These are phyloP conservation scores for Colletotrichum tanaceti DNA, from an alignment of 2,329 filamentous ascomycete species.

Conservation along the genomic window DNA sequence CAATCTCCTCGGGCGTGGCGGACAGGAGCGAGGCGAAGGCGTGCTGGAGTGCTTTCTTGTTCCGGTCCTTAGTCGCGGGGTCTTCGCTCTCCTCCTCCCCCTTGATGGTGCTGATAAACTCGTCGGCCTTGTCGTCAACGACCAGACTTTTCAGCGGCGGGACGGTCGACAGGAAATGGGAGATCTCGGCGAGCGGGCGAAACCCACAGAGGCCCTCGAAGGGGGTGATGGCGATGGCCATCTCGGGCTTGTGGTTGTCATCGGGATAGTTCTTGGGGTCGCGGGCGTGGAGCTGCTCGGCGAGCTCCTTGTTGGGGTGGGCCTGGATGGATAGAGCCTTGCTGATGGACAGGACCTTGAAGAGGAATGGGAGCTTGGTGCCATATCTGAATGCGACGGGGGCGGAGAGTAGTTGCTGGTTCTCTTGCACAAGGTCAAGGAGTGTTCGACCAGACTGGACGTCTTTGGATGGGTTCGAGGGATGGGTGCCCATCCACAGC, in stretches of 20 bases:
- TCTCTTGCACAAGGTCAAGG: slow-evolving; percentile 87
- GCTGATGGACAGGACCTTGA: slow-evolving; percentile 96
- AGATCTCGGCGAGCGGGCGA: slow-evolving; percentile 85
- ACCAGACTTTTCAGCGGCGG: slow-evolving; percentile 73
- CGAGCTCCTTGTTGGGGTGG: slow-evolving; percentile 92
- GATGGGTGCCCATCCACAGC: slow-evolving; percentile 99
- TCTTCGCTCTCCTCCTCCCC: slow-evolving; percentile 55
- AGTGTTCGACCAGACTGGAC: slow-evolving; percentile 84
- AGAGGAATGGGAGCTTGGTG: slow-evolving; percentile 90
- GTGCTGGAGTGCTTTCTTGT: slow-evolving; percentile 82
- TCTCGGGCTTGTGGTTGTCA: slow-evolving; percentile 99
- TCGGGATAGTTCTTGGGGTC: slow-evolving; percentile 97
- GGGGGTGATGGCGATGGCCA: slow-evolving; percentile 96
- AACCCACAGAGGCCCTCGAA: slow-evolving; percentile 98
- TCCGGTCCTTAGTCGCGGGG: slow-evolving; percentile 77
- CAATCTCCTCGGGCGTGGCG: slow-evolving; percentile 69
- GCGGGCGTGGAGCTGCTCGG: slow-evolving; percentile 84
- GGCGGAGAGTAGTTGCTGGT: slow-evolving; percentile 81
- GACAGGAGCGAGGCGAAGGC: slow-evolving; percentile 87
- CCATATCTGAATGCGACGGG: slow-evolving; percentile 81
- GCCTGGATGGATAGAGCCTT: slow-evolving; percentile 98
- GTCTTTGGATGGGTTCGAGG: slow-evolving; percentile 94
- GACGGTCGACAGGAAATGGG: slow-evolving; percentile 77
- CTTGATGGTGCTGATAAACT: slow-evolving; percentile 63
- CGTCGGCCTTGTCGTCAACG: slow-evolving; percentile 70